Evolutionary conservation across 2,329 filamentous ascomycete species (phyloP), one percentile per base, ranked within the genome.

Genomic region (Aspergillus neotritici): DNA sequence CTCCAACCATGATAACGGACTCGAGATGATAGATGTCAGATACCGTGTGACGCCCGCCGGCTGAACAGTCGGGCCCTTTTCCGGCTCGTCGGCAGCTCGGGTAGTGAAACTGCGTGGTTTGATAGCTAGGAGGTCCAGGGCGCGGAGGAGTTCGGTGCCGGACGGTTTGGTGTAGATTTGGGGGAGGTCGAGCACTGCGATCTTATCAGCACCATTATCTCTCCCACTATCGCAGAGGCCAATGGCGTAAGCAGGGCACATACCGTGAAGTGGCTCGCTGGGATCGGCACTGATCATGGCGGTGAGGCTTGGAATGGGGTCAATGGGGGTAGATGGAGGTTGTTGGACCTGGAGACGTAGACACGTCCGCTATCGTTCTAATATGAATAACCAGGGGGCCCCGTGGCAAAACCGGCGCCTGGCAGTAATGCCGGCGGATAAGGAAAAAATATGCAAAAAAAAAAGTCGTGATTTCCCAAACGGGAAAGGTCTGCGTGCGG

Each of bases 161-260:
- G 80, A 72, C 5, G 90, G 90, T 58, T 80, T 84, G 56, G 84
- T 79, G 76, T 89, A 87, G 49, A 91, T 75, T 58, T 89, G 86
- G n/a, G 89, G 87, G 17, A 95, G 78, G 59, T 91, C 86, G 45
- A 84, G 71, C 45, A 82, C 81, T 83, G 57, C 36, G 32, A 42
- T n/a, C 56, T 66, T 61, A 62, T 66, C 60, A 64, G 60, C 46
- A 25, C 40, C 48, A 55, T 51, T 55, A 49, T 48, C 48, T 43
- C 45, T 36, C 42, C 41, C 21, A 25, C 21, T 51, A 52, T 53
- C 49, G 52, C 47, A 45, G 43, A 51, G 35, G 48, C 40, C 34
- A 41, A 36, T 43, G 41, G 39, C 44, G 30, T 37, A 50, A 47
- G 34, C 36, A 42, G 35, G 17, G 41, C 31, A 52, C 57, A 49